These are phyloP conservation scores for Ogataea parapolymorpha DNA, from an alignment of 805 yeast genomes.

Conservation along the genomic window DNA sequence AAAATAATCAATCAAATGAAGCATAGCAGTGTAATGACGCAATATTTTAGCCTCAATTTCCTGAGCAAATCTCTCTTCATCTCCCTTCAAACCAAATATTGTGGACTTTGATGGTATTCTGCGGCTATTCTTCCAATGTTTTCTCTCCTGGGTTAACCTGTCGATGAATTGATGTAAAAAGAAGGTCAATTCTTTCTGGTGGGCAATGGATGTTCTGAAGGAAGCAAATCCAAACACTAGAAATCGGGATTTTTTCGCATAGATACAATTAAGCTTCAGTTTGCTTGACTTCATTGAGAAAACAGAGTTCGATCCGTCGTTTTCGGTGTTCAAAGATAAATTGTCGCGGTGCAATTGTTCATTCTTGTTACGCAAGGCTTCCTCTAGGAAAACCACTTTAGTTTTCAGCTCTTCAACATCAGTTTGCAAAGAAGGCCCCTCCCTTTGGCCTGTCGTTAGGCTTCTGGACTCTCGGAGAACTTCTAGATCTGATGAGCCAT, in stretches of 20 bases:
- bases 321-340: not conserved
- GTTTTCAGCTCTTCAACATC: conserved; percentile 14
- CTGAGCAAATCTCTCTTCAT: conserved; percentile 8
- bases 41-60: conserved; percentile 6
- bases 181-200: not conserved
- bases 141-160: conserved; percentile 8
- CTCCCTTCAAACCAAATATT: not conserved
- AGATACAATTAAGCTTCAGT: conserved; percentile 9
- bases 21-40: conserved; percentile 20
- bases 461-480: not conserved
- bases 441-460: no score
- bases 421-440: conserved; percentile 2
- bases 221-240: conserved; percentile 16
- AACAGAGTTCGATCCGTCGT: conserved; percentile 1
- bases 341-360: no score
- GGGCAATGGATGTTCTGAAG: conserved; percentile 9
- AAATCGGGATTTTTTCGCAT: conserved; percentile 13
- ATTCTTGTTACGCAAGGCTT: conserved; percentile 1
- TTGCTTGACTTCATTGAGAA: conserved; percentile 7
- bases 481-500: not conserved
- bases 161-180: conserved; percentile 1
- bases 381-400: conserved; percentile 11
- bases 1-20: conserved; percentile 22
- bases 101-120: not conserved
- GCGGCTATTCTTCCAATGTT: conserved; percentile 17